Evolutionary conservation across 176 grass and related monocot species (phyloP), one percentile per base, ranked within the genome.

Genomic region (Poa annua): DNA sequence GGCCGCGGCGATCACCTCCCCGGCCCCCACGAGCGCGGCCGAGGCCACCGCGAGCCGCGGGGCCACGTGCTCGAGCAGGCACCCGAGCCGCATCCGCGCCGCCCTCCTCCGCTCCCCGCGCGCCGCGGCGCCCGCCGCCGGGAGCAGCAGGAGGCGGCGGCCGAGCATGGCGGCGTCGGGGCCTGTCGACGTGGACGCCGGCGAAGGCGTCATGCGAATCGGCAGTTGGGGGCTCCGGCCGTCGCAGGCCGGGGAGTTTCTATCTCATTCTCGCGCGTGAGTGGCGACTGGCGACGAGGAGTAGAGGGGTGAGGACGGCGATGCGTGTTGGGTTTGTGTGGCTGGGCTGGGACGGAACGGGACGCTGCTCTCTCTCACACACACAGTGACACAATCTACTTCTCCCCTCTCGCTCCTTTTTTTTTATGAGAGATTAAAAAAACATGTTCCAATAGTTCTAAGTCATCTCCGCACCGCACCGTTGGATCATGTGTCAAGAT

Each of bases 1-100:
- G 4, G 88, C 92, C 7, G 87, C 88, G 7, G 91, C 95, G 81
- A 97, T 91, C 39, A 92, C 95, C 78, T 97, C 91, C 29, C 92
- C 88, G 16, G 92, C 80, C 59, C 82, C 89, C 20, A 91, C 76
- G 38, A 93, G 81, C 26, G 96, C 78, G 74, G 89, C 56, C 57
- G 91, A 90, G 22, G 89, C 90, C 75, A 90, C 78, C 20, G 90
- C 89, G 36, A 94, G 86, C 76, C 72, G 75, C 20, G 91, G 85
- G 17, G 83, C 88, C 48, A 92, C 87, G 74, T 91, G 92, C 48
- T 91, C 86, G 66, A 95, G 85, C 51, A 93, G 81, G 75, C 92
- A 88, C 60, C 88, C 84, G 53, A 95, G 50, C 35, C 83, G 87
- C 82, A 87, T 66, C 81, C 87, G 91, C 52, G 74, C 90, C 52